Evolutionary conservation across 352 stramenopile genomes (phyloP).

Genomic region (Pythium biforme): DNA sequence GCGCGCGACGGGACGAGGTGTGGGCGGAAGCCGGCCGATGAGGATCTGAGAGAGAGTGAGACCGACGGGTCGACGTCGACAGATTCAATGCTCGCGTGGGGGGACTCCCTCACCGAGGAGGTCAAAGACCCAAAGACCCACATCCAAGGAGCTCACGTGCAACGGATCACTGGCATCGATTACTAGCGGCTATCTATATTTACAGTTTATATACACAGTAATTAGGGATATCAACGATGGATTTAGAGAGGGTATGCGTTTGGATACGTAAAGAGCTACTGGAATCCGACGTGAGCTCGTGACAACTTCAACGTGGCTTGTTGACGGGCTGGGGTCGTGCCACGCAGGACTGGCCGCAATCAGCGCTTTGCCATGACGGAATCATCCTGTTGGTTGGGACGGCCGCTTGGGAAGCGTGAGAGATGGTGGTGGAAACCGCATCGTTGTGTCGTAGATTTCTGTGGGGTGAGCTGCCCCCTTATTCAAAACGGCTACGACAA

Average conservation of each 20-base stretch:
- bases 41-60: constrained; percentile 2
- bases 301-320: constrained; percentile 23
- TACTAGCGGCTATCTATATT: not conserved
- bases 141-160: constrained; percentile 2
- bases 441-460: no score
- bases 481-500: constrained; percentile 21
- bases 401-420: no score
- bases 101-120: no score
- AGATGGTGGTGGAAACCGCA: no score
- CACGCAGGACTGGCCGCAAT: not conserved
- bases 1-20: not conserved
- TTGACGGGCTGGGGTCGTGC: not conserved
- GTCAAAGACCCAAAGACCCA: constrained; percentile 15
- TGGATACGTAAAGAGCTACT: not conserved
- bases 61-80: not conserved
- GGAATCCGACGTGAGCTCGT: constrained; percentile 25
- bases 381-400: no score
- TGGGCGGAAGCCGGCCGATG: constrained; percentile 5
- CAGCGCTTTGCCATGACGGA: no score
- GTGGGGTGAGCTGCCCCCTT: no score
- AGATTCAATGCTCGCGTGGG: no score
- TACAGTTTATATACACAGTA: not conserved
- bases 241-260: constrained; percentile 6
- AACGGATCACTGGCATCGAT: not conserved
- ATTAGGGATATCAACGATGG: not conserved